Conservation (phyloP, 495 filamentous ascomycete genomes). For the Zalerion maritima region DNA sequence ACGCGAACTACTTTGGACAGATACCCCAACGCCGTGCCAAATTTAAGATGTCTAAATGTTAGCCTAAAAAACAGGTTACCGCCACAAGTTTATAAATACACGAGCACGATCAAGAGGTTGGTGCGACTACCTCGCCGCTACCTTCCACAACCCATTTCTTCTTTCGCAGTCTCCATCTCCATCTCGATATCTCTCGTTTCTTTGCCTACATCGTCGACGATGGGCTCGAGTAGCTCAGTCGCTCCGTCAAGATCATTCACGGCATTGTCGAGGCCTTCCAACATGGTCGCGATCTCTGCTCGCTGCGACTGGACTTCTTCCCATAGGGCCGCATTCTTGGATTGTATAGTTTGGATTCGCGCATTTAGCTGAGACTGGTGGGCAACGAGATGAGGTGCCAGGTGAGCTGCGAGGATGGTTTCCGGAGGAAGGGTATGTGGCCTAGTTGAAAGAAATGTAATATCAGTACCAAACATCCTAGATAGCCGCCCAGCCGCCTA, state of each 20-base stretch:
- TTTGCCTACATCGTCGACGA: slow-evolving; percentile 30
- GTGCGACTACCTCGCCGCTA: slow-evolving; percentile 1
- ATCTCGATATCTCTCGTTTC: slow-evolving; percentile 34
- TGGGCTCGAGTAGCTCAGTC: slow-evolving; percentile 28
- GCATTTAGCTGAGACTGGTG: slow-evolving; percentile 46
- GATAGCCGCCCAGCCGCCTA: no score
- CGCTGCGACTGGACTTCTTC: slow-evolving; percentile 50
- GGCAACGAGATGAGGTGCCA: slow-evolving; percentile 48
- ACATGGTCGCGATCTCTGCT: slow-evolving; percentile 54
- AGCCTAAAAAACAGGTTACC: no score
- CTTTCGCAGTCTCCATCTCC: slow-evolving; percentile 18
- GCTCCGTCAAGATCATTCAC: slow-evolving; percentile 58
- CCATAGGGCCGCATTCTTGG: slow-evolving; percentile 49
- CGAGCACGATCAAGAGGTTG: no score
- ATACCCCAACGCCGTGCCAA: no score
- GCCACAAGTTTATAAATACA: no score
- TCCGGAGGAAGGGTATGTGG: slow-evolving; percentile 64
- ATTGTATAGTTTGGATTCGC: slow-evolving; percentile 44
- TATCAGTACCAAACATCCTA: no score
- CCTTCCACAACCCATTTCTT: slow-evolving; percentile 8
- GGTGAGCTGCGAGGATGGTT: slow-evolving; percentile 51
- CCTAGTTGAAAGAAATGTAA: slow-evolving; percentile 26
- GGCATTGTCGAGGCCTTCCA: slow-evolving; percentile 48
- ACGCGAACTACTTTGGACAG: no score
- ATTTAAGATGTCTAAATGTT: no score